Base-by-base conservation (phyloP, 768 basidiomycete genomes). In the Fomitopsis serialis region DNA sequence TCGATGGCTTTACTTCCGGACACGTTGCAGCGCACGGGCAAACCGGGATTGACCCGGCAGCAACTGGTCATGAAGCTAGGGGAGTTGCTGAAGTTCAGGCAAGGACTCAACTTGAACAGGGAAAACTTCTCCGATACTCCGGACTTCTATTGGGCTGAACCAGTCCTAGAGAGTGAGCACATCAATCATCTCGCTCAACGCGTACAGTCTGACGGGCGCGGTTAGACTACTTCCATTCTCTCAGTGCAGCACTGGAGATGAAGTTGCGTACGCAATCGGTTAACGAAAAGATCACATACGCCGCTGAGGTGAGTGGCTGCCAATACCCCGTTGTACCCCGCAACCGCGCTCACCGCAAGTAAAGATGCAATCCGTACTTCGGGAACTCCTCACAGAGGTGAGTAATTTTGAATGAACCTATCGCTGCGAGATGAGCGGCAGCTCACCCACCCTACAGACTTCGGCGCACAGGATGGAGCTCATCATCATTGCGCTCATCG, bases 101-200 rank as follows among this genome's bases (percentile, higher is more conserved):
- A 98, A 71, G 85, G 90, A 22, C 74, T 97, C 25, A 98, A 97
- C 62, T 79, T 98, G 49, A 92, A 89, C 61, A 76, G 87, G 43
- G 88, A 92, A 65, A 95, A 92, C 61, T 91, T 93, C 62, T 84
- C 84, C 45, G 93, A 95, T 62, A 84, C 85, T 0, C 92, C 90
- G 0, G 89, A 97, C 68, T 87, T 98, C 59, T 94, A 97, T 66
- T 98, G 96, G 95, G 78, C 87, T 17, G 92, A 97, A 64, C 92
- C 94, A 0, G 89, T 86, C 56, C 76, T 98, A 5, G 95, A 98
- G 73, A 77, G 90, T 85, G 56, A 32, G 81, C 54, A 5, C 6
- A 32, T 6, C 29, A 17, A 42, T 19, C 19, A 13, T 54, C n/a
- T 42, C 23, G 5, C n/a, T 27, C 12, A 40, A 37, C 8, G 36